Base-by-base conservation (phyloP, 805 yeast genomes). In the Zygosaccharomyces bailii region DNA sequence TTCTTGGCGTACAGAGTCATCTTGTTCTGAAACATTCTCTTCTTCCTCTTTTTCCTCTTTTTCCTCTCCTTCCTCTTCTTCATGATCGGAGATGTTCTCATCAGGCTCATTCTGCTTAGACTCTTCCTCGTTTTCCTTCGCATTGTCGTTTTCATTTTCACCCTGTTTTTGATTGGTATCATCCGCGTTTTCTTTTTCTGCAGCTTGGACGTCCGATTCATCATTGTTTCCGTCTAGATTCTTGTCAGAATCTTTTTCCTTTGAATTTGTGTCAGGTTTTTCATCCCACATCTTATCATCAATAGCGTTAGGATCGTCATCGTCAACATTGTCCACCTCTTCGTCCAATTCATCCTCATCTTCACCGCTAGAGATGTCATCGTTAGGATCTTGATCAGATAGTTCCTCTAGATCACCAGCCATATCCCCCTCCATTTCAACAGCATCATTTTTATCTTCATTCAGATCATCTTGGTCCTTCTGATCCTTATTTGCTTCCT, bases 211-310 rank as follows among this genome's bases (percentile, higher is more conserved):
- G 34, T 71, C 60, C 7, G 54, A 72, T 38, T 70, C 79, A 30
- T 79, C 66, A 32, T 73, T 69, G 2, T 79, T 67, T 46, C 75
- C 71, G 9, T 82, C 79, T 2, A 87, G 81, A 68, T 80, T 67
- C 45, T 76, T 71, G 20, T 89, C 95, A 6, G 90, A 74, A 34
- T 88, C 86, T 60, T 89, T 89, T 57, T 89, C 96, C 58, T 87
- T 86, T 16, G 78, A 74, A 51, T 78, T 78, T 11, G 82, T 88
- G 45, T 80, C 75, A 9, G 84, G 86, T 61, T 91, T 89, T 57
- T 90, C 97, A 58, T 91, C 93, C 96, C 98, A 91, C 96, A 88
- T 88, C 67, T 88, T 91, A 53, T 91, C 97, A 62, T 91, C 98
- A 39, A 91, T 80, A 2, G 96, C 96, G 66, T 89, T 87, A 1